These are phyloP conservation scores for Centrapalus pauciflorus DNA, from an alignment of 129 eudicot genomes.

Conservation along the genomic window DNA sequence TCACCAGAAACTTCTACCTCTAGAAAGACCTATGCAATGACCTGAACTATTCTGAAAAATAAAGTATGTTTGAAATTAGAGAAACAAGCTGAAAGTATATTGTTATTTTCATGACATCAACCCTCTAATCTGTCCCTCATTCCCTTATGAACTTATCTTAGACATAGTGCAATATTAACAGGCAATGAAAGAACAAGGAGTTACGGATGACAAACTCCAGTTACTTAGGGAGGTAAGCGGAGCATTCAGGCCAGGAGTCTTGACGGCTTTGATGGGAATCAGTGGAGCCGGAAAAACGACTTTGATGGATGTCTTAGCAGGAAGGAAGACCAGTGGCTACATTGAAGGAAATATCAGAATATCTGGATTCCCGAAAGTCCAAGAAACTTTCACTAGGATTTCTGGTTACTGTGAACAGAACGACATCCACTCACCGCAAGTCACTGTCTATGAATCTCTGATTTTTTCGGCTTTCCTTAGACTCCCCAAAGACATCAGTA, in stretches of 20 bases:
- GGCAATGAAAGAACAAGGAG: conserved; percentile 40
- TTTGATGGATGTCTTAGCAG: conserved; percentile 49
- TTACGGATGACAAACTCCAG: conserved; percentile 25
- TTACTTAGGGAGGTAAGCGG: conserved; percentile 40
- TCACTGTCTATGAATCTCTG: conserved; percentile 53
- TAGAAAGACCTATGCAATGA: too few species aligned
- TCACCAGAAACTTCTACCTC: too few species aligned
- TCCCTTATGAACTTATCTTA: too few species aligned
- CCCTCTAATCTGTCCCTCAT: too few species aligned
- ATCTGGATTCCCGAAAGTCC: conserved; percentile 47
- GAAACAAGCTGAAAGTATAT: too few species aligned
- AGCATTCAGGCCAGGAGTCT: conserved; percentile 42
- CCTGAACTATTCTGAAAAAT: too few species aligned
- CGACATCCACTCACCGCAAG: conserved; percentile 49
- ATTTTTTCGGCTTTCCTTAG: conserved; percentile 45
- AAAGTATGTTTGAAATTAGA: too few species aligned
- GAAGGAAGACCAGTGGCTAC: conserved; percentile 45
- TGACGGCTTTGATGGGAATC: conserved; percentile 55
- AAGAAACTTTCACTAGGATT: conserved; percentile 44
- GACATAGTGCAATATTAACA: background rate
- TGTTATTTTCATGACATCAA: too few species aligned
- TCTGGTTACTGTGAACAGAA: conserved; percentile 57
- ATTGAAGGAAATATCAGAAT: conserved; percentile 44
- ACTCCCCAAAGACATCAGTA: conserved; percentile 31
- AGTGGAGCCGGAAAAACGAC: conserved; percentile 64